Percentiles rank a stretch among this genome's conserved stretches.
Conservation (phyloP, 73 alveolate species). For the Paramecium pentaurelia region DNA sequence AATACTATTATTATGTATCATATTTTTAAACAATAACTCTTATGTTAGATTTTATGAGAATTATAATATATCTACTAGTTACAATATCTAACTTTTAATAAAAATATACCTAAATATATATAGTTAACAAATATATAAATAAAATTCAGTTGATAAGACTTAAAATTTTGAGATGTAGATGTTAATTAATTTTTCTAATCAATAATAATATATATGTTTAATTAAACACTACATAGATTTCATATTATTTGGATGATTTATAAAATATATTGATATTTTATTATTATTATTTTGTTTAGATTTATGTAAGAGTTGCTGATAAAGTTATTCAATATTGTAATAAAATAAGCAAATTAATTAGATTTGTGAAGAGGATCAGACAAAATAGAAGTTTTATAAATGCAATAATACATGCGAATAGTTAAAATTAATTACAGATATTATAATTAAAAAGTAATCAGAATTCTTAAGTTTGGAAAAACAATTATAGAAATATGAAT, state of each 20-base stretch:
- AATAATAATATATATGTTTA: not conserved
- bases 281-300: not conserved
- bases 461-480: not conserved
- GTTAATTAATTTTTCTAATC: not conserved
- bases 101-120: no score
- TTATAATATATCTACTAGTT: no score
- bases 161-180: no score
- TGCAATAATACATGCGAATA: conserved; percentile 3
- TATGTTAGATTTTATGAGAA: not conserved
- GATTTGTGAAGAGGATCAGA: not conserved
- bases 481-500: not conserved
- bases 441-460: not conserved
- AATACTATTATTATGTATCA: no score
- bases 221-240: not conserved
- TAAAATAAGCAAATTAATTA: not conserved
- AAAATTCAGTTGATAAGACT: no score
- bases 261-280: not conserved
- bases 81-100: no score
- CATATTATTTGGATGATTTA: not conserved
- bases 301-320: not conserved
- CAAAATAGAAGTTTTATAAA: not conserved
- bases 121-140: no score
- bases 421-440: not conserved
- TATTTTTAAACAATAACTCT: no score
- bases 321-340: not conserved